Percentiles rank a stretch among this genome's conserved stretches.
Conservation (phyloP, 2,329 filamentous ascomycete species). For the Rhinocladiella mackenziei region DNA sequence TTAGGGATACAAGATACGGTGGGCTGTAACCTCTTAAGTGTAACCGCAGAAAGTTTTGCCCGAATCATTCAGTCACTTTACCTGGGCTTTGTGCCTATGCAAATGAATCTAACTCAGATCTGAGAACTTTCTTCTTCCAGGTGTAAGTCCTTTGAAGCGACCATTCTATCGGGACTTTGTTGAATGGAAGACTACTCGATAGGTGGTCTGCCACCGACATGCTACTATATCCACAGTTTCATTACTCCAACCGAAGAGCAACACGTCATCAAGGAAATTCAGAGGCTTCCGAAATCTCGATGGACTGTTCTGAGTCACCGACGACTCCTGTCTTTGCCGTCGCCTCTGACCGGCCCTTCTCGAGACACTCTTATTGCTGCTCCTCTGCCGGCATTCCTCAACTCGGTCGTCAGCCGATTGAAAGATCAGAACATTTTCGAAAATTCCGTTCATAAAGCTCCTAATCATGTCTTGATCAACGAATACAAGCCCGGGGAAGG, state of each 20-base stretch:
- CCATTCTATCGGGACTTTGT: neutral
- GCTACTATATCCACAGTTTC: constrained; percentile 85
- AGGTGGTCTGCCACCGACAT: constrained; percentile 55
- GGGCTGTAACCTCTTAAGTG: too few relatives aligned
- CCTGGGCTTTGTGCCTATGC: too few relatives aligned
- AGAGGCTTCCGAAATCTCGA: constrained; percentile 64
- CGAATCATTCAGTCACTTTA: too few relatives aligned
- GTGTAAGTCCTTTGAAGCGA: neutral
- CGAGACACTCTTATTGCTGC: constrained; percentile 65
- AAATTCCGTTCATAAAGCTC: constrained; percentile 65
- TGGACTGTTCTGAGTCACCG: constrained; percentile 90
- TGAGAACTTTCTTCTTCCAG: too few relatives aligned
- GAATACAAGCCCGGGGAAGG: constrained; percentile 83
- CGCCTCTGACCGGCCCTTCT: constrained; percentile 63
- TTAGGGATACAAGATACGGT: too few relatives aligned
- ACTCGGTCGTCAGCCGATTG: constrained; percentile 59
- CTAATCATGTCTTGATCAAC: constrained; percentile 92
- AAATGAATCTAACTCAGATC: too few relatives aligned
- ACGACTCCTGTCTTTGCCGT: constrained; percentile 86
- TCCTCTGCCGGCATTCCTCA: constrained; percentile 71
- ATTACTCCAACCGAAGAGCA: constrained; percentile 71
- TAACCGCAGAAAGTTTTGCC: too few relatives aligned
- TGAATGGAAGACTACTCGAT: constrained; percentile 49
- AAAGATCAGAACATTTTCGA: constrained; percentile 49
- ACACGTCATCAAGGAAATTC: constrained; percentile 63